Conservation (phyloP, 2,329 filamentous ascomycete species). For the Coniochaeta hoffmannii region DNA sequence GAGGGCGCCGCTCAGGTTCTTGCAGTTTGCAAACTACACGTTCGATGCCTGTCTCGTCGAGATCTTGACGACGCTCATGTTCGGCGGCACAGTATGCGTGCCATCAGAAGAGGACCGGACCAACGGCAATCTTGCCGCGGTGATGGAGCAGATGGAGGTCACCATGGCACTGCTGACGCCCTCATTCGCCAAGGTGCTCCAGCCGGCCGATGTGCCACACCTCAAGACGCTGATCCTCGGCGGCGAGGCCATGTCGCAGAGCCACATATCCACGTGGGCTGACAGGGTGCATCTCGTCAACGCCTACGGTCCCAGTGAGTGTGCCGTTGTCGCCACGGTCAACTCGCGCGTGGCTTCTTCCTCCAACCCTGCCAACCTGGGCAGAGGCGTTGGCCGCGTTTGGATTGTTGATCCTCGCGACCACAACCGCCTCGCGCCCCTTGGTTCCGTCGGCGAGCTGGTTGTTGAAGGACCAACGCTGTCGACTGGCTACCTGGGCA, state of each 20-base stretch:
- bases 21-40: slow-evolving; percentile 24
- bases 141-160: neutral
- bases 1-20: slow-evolving; percentile 14
- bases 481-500: slow-evolving; percentile 13
- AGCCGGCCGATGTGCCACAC: neutral
- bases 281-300: slow-evolving; percentile 9
- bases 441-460: slow-evolving; percentile 16
- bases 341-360: neutral
- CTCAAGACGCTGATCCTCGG: neutral
- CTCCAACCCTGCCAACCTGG: neutral
- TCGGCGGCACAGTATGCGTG: slow-evolving; percentile 31
- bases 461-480: slow-evolving; percentile 13
- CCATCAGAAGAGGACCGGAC: slow-evolving; percentile 29
- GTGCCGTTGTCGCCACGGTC: neutral
- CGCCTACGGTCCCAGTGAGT: slow-evolving; percentile 15
- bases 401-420: slow-evolving; percentile 25
- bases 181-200: neutral
- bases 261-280: neutral
- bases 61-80: slow-evolving; percentile 26
- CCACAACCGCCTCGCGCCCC: slow-evolving; percentile 12
- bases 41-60: slow-evolving; percentile 30
- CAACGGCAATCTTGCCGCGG: slow-evolving; percentile 1
- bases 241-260: neutral
- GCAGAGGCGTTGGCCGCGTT: neutral
- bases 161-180: neutral